Evolutionary conservation across 345 rosid genomes (phyloP).

Genomic region (Gossypium mustelinum): DNA sequence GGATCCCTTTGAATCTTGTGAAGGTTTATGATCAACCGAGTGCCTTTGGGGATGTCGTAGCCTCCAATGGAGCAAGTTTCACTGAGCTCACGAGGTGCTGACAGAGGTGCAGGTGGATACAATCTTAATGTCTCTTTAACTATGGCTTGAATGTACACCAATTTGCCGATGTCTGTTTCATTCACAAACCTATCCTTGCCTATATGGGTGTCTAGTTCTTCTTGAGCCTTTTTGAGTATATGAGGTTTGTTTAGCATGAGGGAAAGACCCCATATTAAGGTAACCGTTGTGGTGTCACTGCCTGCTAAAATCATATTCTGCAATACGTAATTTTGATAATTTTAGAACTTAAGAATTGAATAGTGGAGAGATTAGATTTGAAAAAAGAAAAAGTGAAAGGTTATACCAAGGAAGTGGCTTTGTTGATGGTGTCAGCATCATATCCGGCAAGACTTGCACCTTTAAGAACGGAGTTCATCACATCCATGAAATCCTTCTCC

Average conservation of each 20-base stretch:
- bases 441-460: constrained; percentile 13
- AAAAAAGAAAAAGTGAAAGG: background rate
- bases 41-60: constrained; percentile 26
- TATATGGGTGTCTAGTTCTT: constrained; percentile 26
- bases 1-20: constrained; percentile 40
- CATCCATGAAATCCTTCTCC: constrained; percentile 32
- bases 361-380: background rate
- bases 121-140: constrained; percentile 38
- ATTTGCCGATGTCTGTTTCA: constrained; percentile 26
- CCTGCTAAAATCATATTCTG: constrained; percentile 25
- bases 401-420: constrained; percentile 31
- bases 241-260: constrained; percentile 21
- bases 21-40: constrained; percentile 30
- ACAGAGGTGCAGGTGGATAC: constrained; percentile 32
- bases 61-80: constrained; percentile 16
- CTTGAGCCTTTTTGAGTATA: constrained; percentile 13
- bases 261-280: constrained; percentile 24
- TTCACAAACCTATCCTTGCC: constrained; percentile 25
- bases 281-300: constrained; percentile 22
- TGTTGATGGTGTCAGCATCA: constrained; percentile 32
- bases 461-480: constrained; percentile 22
- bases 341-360: background rate
- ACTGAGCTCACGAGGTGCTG: constrained; percentile 16
- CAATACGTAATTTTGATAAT: background rate
- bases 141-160: constrained; percentile 36